Evolutionary conservation across 768 basidiomycete genomes (phyloP), one percentile per base, ranked within the genome.

Genomic region (Hypholoma sublateritium): DNA sequence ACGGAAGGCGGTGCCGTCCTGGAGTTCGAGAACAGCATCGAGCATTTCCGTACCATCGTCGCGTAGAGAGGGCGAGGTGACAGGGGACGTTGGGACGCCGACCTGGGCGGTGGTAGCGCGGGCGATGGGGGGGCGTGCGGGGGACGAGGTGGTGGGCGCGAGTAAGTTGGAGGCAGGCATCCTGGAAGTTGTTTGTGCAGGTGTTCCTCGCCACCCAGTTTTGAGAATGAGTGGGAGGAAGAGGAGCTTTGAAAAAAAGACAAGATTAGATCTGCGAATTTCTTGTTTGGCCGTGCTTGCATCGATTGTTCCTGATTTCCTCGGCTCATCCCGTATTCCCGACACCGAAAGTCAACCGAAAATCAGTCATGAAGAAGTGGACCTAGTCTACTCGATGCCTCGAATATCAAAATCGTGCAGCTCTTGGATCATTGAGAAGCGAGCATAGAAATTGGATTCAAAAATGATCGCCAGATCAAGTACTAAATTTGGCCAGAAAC

Each of bases 11-110:
- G 92, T 84, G 3, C 95, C 96, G 73, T 98, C 96, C 47, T 82
- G 82, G 59, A 99, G 80, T 74, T 98, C 94, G 57, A 99, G 79
- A 46, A 98, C 85, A 0, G 85, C 87, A 51, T 92, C 88, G 47
- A 66, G 37, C 46, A 61, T 61, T 43, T 74, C 70, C 42, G 48
- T 56, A 4, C 58, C 69, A 56, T 74, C 68, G 16, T 67, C 71
- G 25, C 58, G 62, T 11, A 68, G 55, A 12, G 68, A 60, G 11
- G 74, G 66, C 19, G 72, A 69, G 8, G 72, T 74, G 43, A 74
- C 71, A 22, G 74, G 74, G n/a, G 74, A 65, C 5, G 74, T 67
- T 35, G 74, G 74, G 22, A 72, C 28, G 55, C 60, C 68, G 45
- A 62, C 56, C 44, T 72, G 64, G 54, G 65, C 70, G 62, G 77